Percentiles rank a stretch among this genome's conserved stretches.
Evolutionary conservation across 306 rosid species (phyloP).

Genomic region (Pachyrhizus erosus): DNA sequence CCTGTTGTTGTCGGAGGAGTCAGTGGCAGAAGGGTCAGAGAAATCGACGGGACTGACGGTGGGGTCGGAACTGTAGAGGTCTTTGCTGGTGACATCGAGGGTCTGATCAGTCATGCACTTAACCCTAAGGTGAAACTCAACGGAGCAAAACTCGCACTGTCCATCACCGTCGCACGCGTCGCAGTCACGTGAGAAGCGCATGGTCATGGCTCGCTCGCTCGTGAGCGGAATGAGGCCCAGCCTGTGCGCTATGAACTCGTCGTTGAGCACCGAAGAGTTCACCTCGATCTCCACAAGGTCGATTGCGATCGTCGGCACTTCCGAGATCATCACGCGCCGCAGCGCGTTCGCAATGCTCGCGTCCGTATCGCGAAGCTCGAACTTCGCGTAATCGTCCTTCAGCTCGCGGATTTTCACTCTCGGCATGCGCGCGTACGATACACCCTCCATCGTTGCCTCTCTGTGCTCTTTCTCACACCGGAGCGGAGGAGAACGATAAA

Average conservation of each 20-base stretch:
- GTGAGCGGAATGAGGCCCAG: slow-evolving; percentile 89
- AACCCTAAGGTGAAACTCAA: slow-evolving; percentile 88
- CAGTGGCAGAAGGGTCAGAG: slow-evolving; percentile 61
- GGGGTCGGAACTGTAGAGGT: slow-evolving; percentile 84
- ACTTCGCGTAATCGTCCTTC: slow-evolving; percentile 71
- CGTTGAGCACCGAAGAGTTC: slow-evolving; percentile 94
- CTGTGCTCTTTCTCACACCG: neutral
- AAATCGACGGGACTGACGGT: slow-evolving; percentile 91
- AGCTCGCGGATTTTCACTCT: slow-evolving; percentile 84
- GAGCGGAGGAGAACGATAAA: neutral
- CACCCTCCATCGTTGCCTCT: slow-evolving; percentile 58
- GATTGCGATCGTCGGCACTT: slow-evolving; percentile 92
- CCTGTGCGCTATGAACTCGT: slow-evolving; percentile 97
- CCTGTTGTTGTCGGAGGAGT: slow-evolving; percentile 63
- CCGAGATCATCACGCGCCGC: slow-evolving; percentile 96
- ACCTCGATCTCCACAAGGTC: slow-evolving; percentile 95
- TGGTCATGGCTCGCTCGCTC: slow-evolving; percentile 89
- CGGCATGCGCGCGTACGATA: slow-evolving; percentile 86
- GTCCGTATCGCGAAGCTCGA: slow-evolving; percentile 94
- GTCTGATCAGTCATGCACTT: slow-evolving; percentile 80
- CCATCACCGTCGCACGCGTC: slow-evolving; percentile 98
- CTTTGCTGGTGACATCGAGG: slow-evolving; percentile 87
- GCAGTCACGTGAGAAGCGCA: slow-evolving; percentile 99
- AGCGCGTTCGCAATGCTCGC: slow-evolving; percentile 92
- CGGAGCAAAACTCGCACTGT: slow-evolving; percentile 98